These are phyloP conservation scores for Tylopilus rubrobrunneus DNA, from an alignment of 768 basidiomycete species.

Conservation along the genomic window DNA sequence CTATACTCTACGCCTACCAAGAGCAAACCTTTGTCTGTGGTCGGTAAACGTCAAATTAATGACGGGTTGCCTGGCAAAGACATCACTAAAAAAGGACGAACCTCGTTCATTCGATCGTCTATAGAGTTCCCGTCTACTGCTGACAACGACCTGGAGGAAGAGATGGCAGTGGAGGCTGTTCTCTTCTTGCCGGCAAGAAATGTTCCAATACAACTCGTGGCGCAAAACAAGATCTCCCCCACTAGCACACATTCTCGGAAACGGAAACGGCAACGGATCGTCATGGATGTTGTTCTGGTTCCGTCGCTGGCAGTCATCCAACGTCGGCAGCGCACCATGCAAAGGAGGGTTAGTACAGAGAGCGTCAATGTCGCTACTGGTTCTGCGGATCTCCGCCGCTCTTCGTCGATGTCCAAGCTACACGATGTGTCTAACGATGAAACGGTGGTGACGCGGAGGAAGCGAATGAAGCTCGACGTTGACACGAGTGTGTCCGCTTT, in stretches of 20 bases:
- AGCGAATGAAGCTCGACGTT: slow-evolving; percentile 22
- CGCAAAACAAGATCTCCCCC: slow-evolving; percentile 4
- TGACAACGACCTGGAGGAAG: slow-evolving; percentile 30
- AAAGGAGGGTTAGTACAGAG: slow-evolving; percentile 21
- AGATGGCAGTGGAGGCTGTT: slow-evolving; percentile 22
- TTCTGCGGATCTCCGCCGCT: slow-evolving; percentile 24
- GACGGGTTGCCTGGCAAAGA: slow-evolving; percentile 33
- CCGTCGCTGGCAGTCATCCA: slow-evolving; percentile 34
- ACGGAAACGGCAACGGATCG: slow-evolving; percentile 46
- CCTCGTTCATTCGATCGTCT: slow-evolving; percentile 30
- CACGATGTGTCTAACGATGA: slow-evolving; percentile 15
- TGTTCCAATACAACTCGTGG: neutral
- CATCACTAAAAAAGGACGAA: slow-evolving; percentile 25
- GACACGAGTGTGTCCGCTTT: slow-evolving; percentile 14
- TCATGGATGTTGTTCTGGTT: slow-evolving; percentile 52
- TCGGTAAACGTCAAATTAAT: slow-evolving; percentile 45
- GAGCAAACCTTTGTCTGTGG: slow-evolving; percentile 19
- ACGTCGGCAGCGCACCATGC: slow-evolving; percentile 16
- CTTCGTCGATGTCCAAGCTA: slow-evolving; percentile 23
- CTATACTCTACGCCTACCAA: slow-evolving; percentile 36
- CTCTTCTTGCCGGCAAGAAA: slow-evolving; percentile 22
- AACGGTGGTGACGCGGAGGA: slow-evolving; percentile 8
- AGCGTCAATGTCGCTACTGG: neutral
- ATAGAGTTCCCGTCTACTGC: slow-evolving; percentile 24
- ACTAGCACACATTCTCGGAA: slow-evolving; percentile 12